Percentiles rank a stretch among this genome's conserved stretches.
phyloP scores from a whole-genome alignment of 192 early-diverging fungal genomes.

The Powellomyces hirtus region DNA sequence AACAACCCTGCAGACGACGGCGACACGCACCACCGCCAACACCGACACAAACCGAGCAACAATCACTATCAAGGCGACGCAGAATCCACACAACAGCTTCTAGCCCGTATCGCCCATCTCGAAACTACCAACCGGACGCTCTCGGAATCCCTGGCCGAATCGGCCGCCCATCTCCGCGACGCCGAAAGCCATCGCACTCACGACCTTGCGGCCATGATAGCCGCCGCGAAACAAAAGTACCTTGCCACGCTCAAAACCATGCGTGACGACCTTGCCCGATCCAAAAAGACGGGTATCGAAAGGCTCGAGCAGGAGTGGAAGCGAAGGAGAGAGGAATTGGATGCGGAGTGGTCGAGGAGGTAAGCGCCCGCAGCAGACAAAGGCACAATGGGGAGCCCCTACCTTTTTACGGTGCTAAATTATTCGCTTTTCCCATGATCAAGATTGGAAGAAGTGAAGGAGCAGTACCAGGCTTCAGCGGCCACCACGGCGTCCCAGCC shows the following conservation, averaged over 20 bases:
- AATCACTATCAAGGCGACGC: background rate
- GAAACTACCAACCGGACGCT: background rate
- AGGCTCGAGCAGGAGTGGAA: slow-evolving; percentile 39
- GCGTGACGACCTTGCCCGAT: slow-evolving; percentile 40
- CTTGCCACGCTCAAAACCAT: slow-evolving; percentile 35
- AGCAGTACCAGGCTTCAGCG: background rate
- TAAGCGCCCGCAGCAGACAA: background rate
- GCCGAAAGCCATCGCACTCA: background rate
- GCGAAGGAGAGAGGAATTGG: slow-evolving; percentile 24
- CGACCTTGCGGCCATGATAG: slow-evolving; percentile 13
- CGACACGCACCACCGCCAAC: too few species aligned
- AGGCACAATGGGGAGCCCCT: background rate
- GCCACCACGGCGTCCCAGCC: slow-evolving; percentile 1
- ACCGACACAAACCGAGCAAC: too few species aligned
- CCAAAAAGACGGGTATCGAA: slow-evolving; percentile 28
- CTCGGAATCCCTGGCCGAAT: slow-evolving; percentile 6
- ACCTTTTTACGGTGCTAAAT: background rate
- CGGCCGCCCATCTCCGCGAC: slow-evolving; percentile 7
- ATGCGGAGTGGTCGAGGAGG: slow-evolving; percentile 30
- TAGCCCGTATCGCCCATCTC: background rate
- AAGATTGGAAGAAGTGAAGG: background rate
- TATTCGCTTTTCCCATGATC: background rate
- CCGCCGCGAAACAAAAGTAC: slow-evolving; percentile 36
- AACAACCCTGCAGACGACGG: too few species aligned
- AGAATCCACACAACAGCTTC: background rate